Percentiles rank a stretch among this genome's conserved stretches.
phyloP scores from a whole-genome alignment of 371 early-diverging fungal species.

The Actinomortierella ambigua region DNA sequence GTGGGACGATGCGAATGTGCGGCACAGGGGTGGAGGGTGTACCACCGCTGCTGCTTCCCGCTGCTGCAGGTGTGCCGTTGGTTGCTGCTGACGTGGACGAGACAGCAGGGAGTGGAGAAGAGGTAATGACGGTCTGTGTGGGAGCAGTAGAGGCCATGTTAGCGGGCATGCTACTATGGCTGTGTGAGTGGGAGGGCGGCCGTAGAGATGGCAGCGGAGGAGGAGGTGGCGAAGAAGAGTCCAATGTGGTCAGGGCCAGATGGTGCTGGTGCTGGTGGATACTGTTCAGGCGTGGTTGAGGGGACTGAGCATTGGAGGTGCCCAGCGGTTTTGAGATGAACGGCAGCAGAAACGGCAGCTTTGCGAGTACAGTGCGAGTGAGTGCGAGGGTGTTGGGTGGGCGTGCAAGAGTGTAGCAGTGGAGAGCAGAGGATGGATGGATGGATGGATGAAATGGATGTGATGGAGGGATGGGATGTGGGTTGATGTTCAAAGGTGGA shows the following conservation, averaged over 20 bases:
- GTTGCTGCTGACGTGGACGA: too few relatives aligned
- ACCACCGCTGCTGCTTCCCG: too few relatives aligned
- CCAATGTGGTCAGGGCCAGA: constrained; percentile 5
- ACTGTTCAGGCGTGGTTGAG: constrained; percentile 11
- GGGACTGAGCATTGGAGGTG: constrained; percentile 1
- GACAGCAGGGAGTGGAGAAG: too few relatives aligned
- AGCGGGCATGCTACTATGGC: too few relatives aligned
- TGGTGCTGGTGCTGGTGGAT: not conserved
- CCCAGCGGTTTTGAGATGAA: not conserved
- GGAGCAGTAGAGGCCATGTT: not conserved
- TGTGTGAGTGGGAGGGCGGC: not conserved
- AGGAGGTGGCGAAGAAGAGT: constrained; percentile 1
- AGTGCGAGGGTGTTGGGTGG: not conserved
- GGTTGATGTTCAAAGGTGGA: too few relatives aligned
- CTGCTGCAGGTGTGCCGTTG: too few relatives aligned
- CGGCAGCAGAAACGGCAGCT: constrained; percentile 22
- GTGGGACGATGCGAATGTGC: constrained; percentile 80
- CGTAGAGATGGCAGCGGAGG: constrained; percentile 1
- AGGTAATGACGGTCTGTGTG: not conserved
- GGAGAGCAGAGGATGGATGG: not conserved
- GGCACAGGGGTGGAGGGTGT: constrained; percentile 44
- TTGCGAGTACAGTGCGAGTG: constrained; percentile 1
- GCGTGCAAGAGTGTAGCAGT: too few relatives aligned
- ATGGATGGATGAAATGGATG: not conserved
- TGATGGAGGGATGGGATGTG: not conserved